Base-by-base conservation (phyloP, 1,284 basidiomycete species). In the Lentinula novae-zelandiae region DNA sequence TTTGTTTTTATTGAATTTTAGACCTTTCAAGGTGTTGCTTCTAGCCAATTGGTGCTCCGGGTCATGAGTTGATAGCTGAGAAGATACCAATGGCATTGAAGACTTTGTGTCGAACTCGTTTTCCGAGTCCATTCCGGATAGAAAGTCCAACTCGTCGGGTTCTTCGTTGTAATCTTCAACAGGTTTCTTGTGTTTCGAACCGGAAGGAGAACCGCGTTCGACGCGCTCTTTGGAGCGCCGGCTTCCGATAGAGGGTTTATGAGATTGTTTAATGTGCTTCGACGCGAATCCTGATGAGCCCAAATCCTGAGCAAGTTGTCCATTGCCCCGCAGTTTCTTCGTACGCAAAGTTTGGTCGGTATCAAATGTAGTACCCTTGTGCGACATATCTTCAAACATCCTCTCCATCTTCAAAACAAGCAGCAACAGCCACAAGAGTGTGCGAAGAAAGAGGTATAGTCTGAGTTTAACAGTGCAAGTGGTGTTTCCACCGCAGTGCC, bases 241-340 rank as follows among this genome's bases (percentile, higher is more conserved):
- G 10, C 15, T 20, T 4, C 8, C n/a, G 9, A 27, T 22, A n/a
- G 49, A 52, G 6, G 20, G 13, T 33, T 40, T 53, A 13, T 12
- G 27, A 5, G 31, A 9, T 38, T 34, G 5, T 33, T 44, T n/a
- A 3, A 50, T 13, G n/a, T 10, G 9, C n/a, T 58, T 52, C 31
- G 50, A 58, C 38, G 49, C 51, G 57, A 58, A 58, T 20, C 57
- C 57, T 20, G 57, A 58, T 33, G 57, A 33, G 27, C 57, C 57
- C 5, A 58, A n/a, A 53, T 58, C 57, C 27, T 58, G 36, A 9
- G 31, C 57, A 9, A 58, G 49, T 34, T 52, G 36, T 20, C 57
- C 57, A 20, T 38, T 33, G 38, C 38, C 27, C 13, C 22, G 49
- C 8, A 13, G 3, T 27, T 40, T 34, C 15, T 15, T 38, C 12